A percentile compares a stretch with the other conserved stretches of the same genome.
Evolutionary conservation across 495 filamentous ascomycete genomes (phyloP).

Genomic region (Trichoderma gamsii): DNA sequence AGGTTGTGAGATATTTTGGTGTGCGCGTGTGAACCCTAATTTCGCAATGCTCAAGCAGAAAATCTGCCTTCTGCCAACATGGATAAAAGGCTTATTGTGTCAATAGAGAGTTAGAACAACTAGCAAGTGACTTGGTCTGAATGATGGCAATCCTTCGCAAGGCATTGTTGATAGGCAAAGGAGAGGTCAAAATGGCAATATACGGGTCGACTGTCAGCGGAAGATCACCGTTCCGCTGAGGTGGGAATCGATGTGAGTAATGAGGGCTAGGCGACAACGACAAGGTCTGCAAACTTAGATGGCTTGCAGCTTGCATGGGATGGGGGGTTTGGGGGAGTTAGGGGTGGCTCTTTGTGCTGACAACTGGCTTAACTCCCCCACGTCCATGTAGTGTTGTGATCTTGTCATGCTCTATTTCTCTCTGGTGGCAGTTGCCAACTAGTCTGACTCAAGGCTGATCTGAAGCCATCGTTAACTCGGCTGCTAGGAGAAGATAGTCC

Average conservation of each 20-base stretch:
- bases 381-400: neutral
- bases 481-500: neutral
- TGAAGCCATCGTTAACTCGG: neutral
- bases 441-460: neutral
- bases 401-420: neutral
- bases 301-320: neutral
- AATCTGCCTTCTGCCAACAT: neutral
- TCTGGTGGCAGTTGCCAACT: neutral
- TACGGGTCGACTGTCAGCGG: neutral
- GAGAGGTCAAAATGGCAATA: neutral
- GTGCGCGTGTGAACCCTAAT: neutral
- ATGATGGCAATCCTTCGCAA: conserved; percentile 1
- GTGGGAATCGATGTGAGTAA: neutral
- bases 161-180: neutral
- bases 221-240: neutral
- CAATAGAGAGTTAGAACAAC: neutral
- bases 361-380: neutral
- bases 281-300: neutral
- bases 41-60: neutral
- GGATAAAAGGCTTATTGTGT: conserved; percentile 9
- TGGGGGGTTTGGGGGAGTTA: neutral
- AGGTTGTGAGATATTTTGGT: no score
- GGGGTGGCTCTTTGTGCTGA: neutral
- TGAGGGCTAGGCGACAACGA: neutral
- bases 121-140: neutral